phyloP scores from a whole-genome alignment of 768 basidiomycete species.

The Lenzites betulinus region DNA sequence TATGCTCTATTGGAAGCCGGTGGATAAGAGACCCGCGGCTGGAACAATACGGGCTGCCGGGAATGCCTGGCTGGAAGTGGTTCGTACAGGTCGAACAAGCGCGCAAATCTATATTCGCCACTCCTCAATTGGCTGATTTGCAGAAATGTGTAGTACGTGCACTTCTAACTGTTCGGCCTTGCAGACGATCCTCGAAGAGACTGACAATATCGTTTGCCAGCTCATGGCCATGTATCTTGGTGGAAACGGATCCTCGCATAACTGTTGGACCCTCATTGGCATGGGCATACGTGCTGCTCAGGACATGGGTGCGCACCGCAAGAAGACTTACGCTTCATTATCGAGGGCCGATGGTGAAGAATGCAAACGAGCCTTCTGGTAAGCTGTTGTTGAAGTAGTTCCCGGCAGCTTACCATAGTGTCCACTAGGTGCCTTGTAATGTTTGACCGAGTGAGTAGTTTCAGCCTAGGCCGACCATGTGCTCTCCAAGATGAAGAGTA shows the following conservation, averaged over 20 bases:
- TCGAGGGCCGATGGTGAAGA: slow-evolving; percentile 62
- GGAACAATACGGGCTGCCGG: slow-evolving; percentile 27
- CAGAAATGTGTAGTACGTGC: slow-evolving; percentile 12
- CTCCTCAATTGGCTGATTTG: slow-evolving; percentile 10
- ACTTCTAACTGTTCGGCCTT: too few species aligned
- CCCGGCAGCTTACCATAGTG: too few species aligned
- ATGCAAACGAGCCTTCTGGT: slow-evolving; percentile 82
- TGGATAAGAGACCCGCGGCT: slow-evolving; percentile 47
- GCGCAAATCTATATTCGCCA: slow-evolving; percentile 33
- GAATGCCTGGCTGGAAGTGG: slow-evolving; percentile 45
- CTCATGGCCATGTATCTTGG: slow-evolving; percentile 11
- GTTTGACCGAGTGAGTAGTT: slow-evolving; percentile 46
- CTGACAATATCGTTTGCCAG: not conserved
- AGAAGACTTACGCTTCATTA: slow-evolving; percentile 50
- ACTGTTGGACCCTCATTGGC: slow-evolving; percentile 33
- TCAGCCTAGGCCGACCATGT: slow-evolving; percentile 60
- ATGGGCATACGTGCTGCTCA: slow-evolving; percentile 49
- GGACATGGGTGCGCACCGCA: slow-evolving; percentile 78
- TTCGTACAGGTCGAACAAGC: slow-evolving; percentile 42
- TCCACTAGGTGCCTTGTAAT: slow-evolving; percentile 43
- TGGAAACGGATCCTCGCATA: slow-evolving; percentile 1
- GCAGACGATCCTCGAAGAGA: too few species aligned
- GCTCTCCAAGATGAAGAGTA: slow-evolving; percentile 73
- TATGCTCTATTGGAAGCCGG: slow-evolving; percentile 53
- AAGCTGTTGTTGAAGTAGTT: slow-evolving; percentile 7